phyloP scores from a whole-genome alignment of 768 basidiomycete genomes.

The Lactifluus rugatus region DNA sequence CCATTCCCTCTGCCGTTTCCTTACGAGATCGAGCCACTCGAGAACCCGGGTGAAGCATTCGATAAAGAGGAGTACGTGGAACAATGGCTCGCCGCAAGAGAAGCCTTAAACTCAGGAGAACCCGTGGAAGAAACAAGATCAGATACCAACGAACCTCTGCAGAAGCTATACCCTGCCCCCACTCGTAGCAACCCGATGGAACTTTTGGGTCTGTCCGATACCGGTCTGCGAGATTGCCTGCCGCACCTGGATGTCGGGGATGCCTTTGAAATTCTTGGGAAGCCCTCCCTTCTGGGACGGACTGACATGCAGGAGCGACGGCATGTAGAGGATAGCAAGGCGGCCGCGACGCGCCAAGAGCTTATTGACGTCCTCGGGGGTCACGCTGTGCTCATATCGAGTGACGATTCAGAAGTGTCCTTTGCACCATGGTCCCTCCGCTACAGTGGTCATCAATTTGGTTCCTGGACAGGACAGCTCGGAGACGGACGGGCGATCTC shows the following conservation, averaged over 20 bases:
- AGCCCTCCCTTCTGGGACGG: constrained; percentile 38
- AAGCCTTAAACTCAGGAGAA: constrained; percentile 37
- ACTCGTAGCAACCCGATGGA: constrained; percentile 40
- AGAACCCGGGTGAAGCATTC: constrained; percentile 37
- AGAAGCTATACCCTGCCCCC: constrained; percentile 40
- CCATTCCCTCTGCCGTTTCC: constrained; percentile 82
- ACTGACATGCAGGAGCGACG: constrained; percentile 24
- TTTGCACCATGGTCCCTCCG: constrained; percentile 71
- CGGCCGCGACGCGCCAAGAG: constrained; percentile 47
- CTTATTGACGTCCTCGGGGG: constrained; percentile 79
- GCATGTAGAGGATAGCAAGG: constrained; percentile 24
- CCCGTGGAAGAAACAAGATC: constrained; percentile 20
- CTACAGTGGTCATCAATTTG: constrained; percentile 90
- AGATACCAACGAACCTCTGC: constrained; percentile 24
- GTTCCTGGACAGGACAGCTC: constrained; percentile 85
- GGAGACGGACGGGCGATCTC: constrained; percentile 96
- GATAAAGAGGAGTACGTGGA: constrained; percentile 62
- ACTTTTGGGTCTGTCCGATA: constrained; percentile 66
- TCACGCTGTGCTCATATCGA: constrained; percentile 55
- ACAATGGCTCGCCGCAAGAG: constrained; percentile 60
- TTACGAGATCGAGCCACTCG: constrained; percentile 53
- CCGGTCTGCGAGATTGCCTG: constrained; percentile 62
- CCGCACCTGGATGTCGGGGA: constrained; percentile 86
- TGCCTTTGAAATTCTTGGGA: constrained; percentile 57
- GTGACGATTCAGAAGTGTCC: constrained; percentile 26